Conservation (phyloP, 352 stramenopile species). For the Phytophthora chlamydospora region DNA sequence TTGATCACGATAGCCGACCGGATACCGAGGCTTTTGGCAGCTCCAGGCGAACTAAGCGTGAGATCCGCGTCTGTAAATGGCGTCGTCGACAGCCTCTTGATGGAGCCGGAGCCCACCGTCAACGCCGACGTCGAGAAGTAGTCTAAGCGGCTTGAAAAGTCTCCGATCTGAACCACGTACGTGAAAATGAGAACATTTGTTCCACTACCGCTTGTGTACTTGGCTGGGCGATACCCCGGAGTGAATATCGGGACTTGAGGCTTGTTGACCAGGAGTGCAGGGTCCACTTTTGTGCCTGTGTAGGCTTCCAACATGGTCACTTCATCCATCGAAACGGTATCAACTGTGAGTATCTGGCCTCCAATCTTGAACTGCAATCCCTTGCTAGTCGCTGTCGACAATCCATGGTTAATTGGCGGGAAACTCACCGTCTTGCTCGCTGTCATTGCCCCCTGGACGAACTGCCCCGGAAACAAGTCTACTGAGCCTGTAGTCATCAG, state of each 20-base stretch:
- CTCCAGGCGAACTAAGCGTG: constrained; percentile 50
- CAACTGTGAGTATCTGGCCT: constrained; percentile 55
- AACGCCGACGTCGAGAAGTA: constrained; percentile 58
- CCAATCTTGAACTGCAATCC: constrained; percentile 68
- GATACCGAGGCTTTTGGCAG: constrained; percentile 43
- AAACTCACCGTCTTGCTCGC: constrained; percentile 56
- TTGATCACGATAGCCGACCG: constrained; percentile 53
- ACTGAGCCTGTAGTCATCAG: constrained; percentile 55
- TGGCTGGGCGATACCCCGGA: constrained; percentile 55
- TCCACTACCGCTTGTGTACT: constrained; percentile 55
- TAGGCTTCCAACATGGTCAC: constrained; percentile 68
- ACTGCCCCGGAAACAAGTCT: constrained; percentile 59
- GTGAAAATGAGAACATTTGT: constrained; percentile 54
- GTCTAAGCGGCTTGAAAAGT: constrained; percentile 50
- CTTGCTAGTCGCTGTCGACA: constrained; percentile 42
- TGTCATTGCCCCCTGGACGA: constrained; percentile 44
- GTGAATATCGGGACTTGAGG: constrained; percentile 46
- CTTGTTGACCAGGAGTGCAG: constrained; percentile 25
- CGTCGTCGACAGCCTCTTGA: constrained; percentile 58
- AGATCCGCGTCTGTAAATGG: constrained; percentile 59
- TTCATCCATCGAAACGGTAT: constrained; percentile 44
- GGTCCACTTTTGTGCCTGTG: constrained; percentile 44
- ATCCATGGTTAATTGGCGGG: constrained; percentile 48
- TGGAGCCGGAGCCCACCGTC: constrained; percentile 54
- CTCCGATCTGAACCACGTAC: constrained; percentile 64